phyloP scores from a whole-genome alignment of 176 grass and related monocot species.

The Avena eriantha region DNA sequence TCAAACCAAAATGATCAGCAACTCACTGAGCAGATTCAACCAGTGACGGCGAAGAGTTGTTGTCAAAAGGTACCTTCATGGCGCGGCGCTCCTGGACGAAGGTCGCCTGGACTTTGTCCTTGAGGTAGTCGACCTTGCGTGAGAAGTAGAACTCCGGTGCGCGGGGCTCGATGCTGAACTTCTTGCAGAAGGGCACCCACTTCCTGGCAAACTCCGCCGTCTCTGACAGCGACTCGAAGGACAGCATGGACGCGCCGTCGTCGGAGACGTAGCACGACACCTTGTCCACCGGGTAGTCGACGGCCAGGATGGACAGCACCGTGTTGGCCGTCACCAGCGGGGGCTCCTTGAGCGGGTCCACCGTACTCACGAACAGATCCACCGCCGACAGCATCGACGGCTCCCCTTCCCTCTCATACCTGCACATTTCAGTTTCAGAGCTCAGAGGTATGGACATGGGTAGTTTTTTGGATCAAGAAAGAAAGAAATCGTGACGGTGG shows the following conservation, averaged over 20 bases:
- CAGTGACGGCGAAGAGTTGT: not conserved
- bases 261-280: constrained; percentile 99
- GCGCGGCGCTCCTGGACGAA: constrained; percentile 95
- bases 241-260: constrained; percentile 97
- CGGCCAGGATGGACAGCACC: constrained; percentile 92
- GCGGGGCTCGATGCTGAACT: constrained; percentile 92
- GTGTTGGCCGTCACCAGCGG: constrained; percentile 97
- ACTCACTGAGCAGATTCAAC: not conserved
- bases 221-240: constrained; percentile 90
- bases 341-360: constrained; percentile 96
- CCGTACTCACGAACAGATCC: constrained; percentile 92
- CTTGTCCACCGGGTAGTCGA: constrained; percentile 96
- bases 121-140: constrained; percentile 91
- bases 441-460: not conserved
- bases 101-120: constrained; percentile 93
- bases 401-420: constrained; percentile 93
- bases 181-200: constrained; percentile 99
- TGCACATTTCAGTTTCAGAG: constrained; percentile 24
- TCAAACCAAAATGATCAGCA: not conserved
- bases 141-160: constrained; percentile 97
- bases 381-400: constrained; percentile 80
- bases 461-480: not conserved
- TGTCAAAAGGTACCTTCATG: constrained; percentile 72
- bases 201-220: constrained; percentile 94
- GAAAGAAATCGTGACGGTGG: not conserved